phyloP scores from a whole-genome alignment of 192 early-diverging fungal genomes.

The Coemansia sp. region DNA sequence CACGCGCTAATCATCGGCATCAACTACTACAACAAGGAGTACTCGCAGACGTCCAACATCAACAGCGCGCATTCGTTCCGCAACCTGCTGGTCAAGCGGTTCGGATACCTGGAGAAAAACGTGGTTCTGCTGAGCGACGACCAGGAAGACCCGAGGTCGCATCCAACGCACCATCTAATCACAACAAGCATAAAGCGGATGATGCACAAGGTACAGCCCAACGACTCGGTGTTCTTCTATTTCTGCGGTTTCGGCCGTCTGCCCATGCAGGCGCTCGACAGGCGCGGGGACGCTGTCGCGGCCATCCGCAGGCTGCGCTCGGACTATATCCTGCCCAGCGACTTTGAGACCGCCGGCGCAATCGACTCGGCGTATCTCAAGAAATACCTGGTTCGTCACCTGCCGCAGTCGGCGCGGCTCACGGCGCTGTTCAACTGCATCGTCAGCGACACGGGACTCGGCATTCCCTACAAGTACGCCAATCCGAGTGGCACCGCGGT shows the following conservation, averaged over 20 bases:
- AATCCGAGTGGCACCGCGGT: slow-evolving; percentile 41
- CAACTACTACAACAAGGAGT: slow-evolving; percentile 55
- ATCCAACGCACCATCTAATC: slow-evolving; percentile 58
- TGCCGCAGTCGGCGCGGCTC: slow-evolving; percentile 68
- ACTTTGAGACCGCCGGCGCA: slow-evolving; percentile 65
- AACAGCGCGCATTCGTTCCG: slow-evolving; percentile 57
- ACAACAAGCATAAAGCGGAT: slow-evolving; percentile 66
- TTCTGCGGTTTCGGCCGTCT: slow-evolving; percentile 71
- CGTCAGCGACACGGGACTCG: slow-evolving; percentile 64
- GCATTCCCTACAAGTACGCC: slow-evolving; percentile 59
- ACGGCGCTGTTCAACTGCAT: slow-evolving; percentile 74
- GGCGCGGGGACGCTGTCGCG: slow-evolving; percentile 26
- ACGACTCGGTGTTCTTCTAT: slow-evolving; percentile 76
- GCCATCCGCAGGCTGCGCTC: slow-evolving; percentile 57
- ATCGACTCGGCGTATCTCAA: slow-evolving; percentile 71
- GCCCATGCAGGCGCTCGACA: slow-evolving; percentile 27
- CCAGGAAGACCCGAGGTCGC: slow-evolving; percentile 41
- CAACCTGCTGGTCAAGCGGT: slow-evolving; percentile 56
- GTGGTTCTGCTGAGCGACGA: slow-evolving; percentile 70
- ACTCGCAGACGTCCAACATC: slow-evolving; percentile 57
- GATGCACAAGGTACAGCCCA: slow-evolving; percentile 61
- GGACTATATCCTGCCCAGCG: slow-evolving; percentile 73
- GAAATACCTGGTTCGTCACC: slow-evolving; percentile 56
- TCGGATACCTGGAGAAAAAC: slow-evolving; percentile 57
- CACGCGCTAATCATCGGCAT: slow-evolving; percentile 58